These are phyloP conservation scores for Pichia norvegensis DNA, from an alignment of 1,139 yeast species.

Conservation along the genomic window DNA sequence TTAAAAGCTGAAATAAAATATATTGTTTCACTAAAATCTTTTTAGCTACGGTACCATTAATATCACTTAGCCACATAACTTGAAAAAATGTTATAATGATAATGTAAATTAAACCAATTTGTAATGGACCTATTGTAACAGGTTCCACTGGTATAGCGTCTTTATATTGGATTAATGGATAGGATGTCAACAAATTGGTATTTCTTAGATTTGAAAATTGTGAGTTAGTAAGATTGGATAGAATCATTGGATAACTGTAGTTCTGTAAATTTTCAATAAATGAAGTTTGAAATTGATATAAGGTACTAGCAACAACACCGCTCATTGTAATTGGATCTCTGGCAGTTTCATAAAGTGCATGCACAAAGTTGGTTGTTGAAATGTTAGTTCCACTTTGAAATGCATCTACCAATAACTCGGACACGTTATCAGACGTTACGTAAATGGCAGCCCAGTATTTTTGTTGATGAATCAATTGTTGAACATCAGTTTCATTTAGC, in stretches of 20 bases:
- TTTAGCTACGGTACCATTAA: slow-evolving; percentile 37
- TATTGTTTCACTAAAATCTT: slow-evolving; percentile 34
- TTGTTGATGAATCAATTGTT: slow-evolving; percentile 38
- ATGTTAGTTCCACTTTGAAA: slow-evolving; percentile 26
- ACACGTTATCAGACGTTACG: slow-evolving; percentile 28
- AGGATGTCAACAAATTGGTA: slow-evolving; percentile 26
- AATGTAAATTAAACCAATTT: slow-evolving; percentile 69
- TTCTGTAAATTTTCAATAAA: slow-evolving; percentile 21
- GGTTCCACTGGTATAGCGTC: slow-evolving; percentile 54
- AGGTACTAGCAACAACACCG: slow-evolving; percentile 35
- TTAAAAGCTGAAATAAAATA: slow-evolving; percentile 34
- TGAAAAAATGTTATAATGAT: slow-evolving; percentile 55
- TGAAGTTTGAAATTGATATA: slow-evolving; percentile 25
- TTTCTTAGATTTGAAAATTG: slow-evolving; percentile 19
- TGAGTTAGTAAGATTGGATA: slow-evolving; percentile 24
- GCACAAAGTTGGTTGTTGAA: slow-evolving; percentile 29
- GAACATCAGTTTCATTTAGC: slow-evolving; percentile 26
- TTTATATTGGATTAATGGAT: slow-evolving; percentile 32
- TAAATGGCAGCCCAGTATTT: slow-evolving; percentile 49
- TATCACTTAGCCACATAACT: slow-evolving; percentile 40
- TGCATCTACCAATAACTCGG: slow-evolving; percentile 31
- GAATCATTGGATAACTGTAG: slow-evolving; percentile 25
- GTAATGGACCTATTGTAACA: slow-evolving; percentile 52
- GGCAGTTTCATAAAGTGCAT: slow-evolving; percentile 43
- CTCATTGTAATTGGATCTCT: slow-evolving; percentile 42